Evolutionary conservation across 768 basidiomycete species (phyloP).

Genomic region (Mycena epipterygia): DNA sequence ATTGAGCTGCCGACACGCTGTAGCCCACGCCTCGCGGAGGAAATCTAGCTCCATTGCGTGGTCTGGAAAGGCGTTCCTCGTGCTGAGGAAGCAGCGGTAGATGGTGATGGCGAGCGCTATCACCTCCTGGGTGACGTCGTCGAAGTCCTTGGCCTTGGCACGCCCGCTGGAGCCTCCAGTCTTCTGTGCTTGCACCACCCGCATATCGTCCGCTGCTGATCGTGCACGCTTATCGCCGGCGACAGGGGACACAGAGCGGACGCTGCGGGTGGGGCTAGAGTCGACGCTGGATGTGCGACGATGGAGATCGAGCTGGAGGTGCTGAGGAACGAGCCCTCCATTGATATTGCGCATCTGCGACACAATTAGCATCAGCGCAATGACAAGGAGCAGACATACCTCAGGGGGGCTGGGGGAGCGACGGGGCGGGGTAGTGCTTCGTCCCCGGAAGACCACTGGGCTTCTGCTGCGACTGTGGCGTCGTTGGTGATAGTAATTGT

Average conservation of each 20-base stretch:
- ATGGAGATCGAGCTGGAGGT: not conserved
- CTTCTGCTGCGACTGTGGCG: not conserved
- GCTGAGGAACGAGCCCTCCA: slow-evolving; percentile 1
- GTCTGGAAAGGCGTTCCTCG: slow-evolving; percentile 4
- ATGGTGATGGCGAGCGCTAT: not conserved
- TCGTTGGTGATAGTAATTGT: not conserved
- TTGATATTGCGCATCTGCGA: slow-evolving; percentile 7
- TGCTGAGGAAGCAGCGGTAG: slow-evolving; percentile 1
- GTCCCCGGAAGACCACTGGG: slow-evolving; percentile 7
- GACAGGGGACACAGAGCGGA: not conserved
- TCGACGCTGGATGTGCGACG: not conserved
- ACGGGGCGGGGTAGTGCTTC: not conserved
- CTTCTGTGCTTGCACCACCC: not conserved
- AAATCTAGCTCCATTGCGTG: not conserved
- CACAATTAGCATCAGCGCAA: not conserved
- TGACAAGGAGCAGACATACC: not conserved
- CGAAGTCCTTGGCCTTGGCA: slow-evolving; percentile 27
- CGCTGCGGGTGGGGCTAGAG: not conserved
- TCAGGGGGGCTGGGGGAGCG: not conserved
- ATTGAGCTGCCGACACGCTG: not conserved
- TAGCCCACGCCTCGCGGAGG: not conserved
- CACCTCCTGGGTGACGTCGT: slow-evolving; percentile 11
- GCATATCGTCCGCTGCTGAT: slow-evolving; percentile 13
- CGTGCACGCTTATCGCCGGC: not conserved
- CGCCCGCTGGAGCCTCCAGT: not conserved